Base-by-base conservation (phyloP, 1,284 basidiomycete species). In the Meira nashicola region DNA sequence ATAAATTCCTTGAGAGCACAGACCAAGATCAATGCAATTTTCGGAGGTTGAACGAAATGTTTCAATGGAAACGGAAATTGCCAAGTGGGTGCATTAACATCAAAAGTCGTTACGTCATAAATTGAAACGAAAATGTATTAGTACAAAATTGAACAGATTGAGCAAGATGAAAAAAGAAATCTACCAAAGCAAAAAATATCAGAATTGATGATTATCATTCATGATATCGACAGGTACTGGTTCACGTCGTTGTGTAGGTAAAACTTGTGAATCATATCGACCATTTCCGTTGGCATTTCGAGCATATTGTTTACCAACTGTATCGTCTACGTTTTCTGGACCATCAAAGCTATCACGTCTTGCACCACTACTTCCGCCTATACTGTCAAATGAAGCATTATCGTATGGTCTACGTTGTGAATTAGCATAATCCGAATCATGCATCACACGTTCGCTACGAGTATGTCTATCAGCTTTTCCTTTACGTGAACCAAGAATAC, bases 281-380 rank as follows among this genome's bases (percentile, higher is more conserved):
- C 21, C 48, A 12, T 21, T 23, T 33, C 28, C 28, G 28, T 33
- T 33, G 28, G 23, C 8, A 46, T 23, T 39, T 44, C 41, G 17
- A 38, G 51, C 21, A 14, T 39, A 41, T 39, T 25, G 50, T 25
- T 48, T 17, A 25, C 54, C 54, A 4, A 44, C 39, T 15, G 39
- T 60, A 19, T 28, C 37, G 44, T 60, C 60, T 28, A 59, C 23
- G 39, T 62, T 58, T 52, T 62, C 60, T 6, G 60, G 60, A 19
- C 60, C 60, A 15, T 62, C 60, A 15, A 48, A 58, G n/a, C 59
- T 33, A 21, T 55, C 58, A 28, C 57, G 51, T 23, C 57, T 21
- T 37, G 54, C 25, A 33, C 25, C 40, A 17, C 21, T 39, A 17
- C 55, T 56, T n/a, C 37, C 39, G 9, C 28, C 48, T 37, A 12